phyloP scores from a whole-genome alignment of 164 flowering plant species.

The Magnolia kwangsiensis region DNA sequence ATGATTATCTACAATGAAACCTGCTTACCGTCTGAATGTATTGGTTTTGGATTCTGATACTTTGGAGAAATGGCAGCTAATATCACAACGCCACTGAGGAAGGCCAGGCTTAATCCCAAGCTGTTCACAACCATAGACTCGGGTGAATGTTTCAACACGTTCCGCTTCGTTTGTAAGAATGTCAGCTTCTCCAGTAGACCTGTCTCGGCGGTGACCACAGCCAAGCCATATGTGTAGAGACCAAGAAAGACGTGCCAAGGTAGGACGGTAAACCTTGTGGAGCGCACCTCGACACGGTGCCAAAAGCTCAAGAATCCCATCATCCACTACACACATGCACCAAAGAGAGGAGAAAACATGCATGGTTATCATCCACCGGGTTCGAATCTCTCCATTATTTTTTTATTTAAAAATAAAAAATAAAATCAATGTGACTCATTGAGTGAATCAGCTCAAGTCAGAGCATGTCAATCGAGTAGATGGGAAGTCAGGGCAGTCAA shows the following conservation, averaged over 20 bases:
- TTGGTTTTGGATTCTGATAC: not conserved
- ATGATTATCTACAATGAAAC: not conserved
- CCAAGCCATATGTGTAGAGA: conserved; percentile 77
- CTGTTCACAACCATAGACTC: conserved; percentile 73
- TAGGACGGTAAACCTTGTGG: conserved; percentile 40
- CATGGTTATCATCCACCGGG: not conserved
- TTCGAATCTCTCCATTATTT: too few relatives aligned
- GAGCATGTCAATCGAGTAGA: too few relatives aligned
- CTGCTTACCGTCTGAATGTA: not conserved
- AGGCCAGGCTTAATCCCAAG: conserved; percentile 67
- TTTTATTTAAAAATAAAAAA: too few relatives aligned
- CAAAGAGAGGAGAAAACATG: not conserved
- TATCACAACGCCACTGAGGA: conserved; percentile 70
- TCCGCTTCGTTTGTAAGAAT: conserved; percentile 56
- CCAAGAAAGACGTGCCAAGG: conserved; percentile 94
- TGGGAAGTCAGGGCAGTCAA: too few relatives aligned
- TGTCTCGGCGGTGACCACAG: conserved; percentile 87
- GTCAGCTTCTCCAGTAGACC: conserved; percentile 89
- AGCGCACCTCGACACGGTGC: conserved; percentile 68
- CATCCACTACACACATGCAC: conserved; percentile 58
- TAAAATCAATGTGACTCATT: too few relatives aligned
- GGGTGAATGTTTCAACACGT: conserved; percentile 38
- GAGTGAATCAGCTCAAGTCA: too few relatives aligned
- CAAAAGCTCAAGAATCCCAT: conserved; percentile 87
- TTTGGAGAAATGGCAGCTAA: conserved; percentile 62